These are phyloP conservation scores for Bipolaris bicolor DNA, from an alignment of 2,329 filamentous ascomycete species.

Conservation along the genomic window DNA sequence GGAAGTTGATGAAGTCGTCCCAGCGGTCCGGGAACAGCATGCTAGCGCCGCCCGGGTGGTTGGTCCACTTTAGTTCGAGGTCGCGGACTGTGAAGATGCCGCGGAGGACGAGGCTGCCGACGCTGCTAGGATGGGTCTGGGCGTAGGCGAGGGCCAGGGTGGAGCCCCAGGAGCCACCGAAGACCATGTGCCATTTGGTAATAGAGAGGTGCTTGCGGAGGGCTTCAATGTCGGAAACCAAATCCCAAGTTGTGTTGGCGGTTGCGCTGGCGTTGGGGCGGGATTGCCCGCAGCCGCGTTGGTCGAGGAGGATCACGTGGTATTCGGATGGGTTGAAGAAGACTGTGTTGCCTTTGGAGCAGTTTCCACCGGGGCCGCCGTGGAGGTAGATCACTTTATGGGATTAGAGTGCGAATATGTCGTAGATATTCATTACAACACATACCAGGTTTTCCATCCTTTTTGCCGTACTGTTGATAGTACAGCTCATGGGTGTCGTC, in stretches of 20 bases:
- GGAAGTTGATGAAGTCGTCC: conserved; percentile 45
- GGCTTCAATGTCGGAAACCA: conserved; percentile 55
- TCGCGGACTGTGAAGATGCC: conserved; percentile 52
- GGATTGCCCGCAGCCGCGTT: conserved; percentile 55
- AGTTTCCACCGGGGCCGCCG: conserved; percentile 53
- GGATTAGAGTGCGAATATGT: background rate
- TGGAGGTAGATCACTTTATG: conserved; percentile 52
- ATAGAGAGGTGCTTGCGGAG: conserved; percentile 52
- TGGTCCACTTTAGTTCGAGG: conserved; percentile 49
- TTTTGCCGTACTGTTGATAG: conserved; percentile 51
- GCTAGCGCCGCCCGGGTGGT: conserved; percentile 32
- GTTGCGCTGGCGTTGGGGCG: conserved; percentile 49
- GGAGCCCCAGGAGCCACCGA: conserved; percentile 58
- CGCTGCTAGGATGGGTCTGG: conserved; percentile 50
- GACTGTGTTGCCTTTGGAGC: conserved; percentile 43
- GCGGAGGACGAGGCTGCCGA: conserved; percentile 51
- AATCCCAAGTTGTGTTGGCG: conserved; percentile 55
- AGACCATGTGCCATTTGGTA: conserved; percentile 54
- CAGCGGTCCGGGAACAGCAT: conserved; percentile 51
- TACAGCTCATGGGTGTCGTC: conserved; percentile 46
- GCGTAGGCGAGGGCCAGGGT: conserved; percentile 55
- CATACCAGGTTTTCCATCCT: conserved; percentile 48
- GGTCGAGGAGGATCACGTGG: conserved; percentile 56
- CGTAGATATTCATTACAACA: background rate
- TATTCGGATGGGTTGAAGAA: conserved; percentile 56